phyloP scores from a whole-genome alignment of 208 protist species.

The Endotrypanum monterogeii region DNA sequence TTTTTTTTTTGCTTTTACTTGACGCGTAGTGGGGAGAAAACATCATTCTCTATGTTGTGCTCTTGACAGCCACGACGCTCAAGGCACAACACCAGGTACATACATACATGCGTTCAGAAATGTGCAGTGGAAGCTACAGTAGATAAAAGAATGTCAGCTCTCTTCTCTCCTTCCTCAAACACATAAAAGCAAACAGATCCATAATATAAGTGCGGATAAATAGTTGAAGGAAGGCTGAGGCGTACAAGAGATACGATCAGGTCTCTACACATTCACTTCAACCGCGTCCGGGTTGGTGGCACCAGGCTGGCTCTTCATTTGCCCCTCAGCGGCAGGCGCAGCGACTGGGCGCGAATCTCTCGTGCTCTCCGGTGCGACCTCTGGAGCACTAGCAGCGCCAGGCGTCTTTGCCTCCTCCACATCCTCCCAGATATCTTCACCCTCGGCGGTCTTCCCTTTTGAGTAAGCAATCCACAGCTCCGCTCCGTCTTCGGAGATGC shows the following conservation, averaged over 20 bases:
- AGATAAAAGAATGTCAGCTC: not conserved
- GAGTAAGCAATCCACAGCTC: slow-evolving; percentile 81
- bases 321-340: not conserved
- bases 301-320: not conserved
- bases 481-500: slow-evolving; percentile 78
- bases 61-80: not conserved
- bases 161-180: not conserved
- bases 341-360: slow-evolving; percentile 1
- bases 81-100: not conserved
- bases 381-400: slow-evolving; percentile 7
- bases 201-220: not conserved
- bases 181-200: not conserved
- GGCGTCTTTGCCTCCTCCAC: slow-evolving; percentile 65
- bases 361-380: slow-evolving; percentile 6
- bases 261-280: not conserved
- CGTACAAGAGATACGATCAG: not conserved
- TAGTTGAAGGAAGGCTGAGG: too few relatives aligned
- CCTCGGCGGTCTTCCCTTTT: slow-evolving; percentile 61
- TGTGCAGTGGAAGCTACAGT: not conserved
- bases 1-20: not conserved
- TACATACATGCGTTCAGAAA: not conserved
- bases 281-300: not conserved
- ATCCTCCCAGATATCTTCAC: slow-evolving; percentile 76
- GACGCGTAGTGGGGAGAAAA: not conserved
- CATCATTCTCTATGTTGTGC: not conserved